Base-by-base conservation (phyloP, 164 flowering plant genomes). In the Umbilicus rupestris region DNA sequence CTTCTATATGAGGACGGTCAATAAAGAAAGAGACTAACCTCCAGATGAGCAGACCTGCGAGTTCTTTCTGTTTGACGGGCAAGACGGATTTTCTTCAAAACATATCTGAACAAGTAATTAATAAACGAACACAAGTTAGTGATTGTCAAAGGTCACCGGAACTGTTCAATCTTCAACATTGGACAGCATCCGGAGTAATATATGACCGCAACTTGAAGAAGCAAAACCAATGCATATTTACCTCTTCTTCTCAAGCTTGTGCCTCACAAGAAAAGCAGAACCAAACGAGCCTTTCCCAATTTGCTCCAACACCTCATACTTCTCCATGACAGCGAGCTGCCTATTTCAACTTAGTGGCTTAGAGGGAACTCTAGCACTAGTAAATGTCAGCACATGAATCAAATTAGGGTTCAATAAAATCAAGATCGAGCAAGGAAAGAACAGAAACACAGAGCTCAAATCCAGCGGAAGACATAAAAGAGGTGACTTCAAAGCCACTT, bases 221-320 rank as follows among this genome's bases (percentile, higher is more conserved):
- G 22, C n/a, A 0, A 9, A 63, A 37, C 29, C 6, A 63, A 33
- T 28, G 41, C 65, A 73, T 52, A 42, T 87, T 82, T 52, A 94
- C 99, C 84, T 91, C 78, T 89, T 94, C 76, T 80, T 91, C 75
- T 91, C 97, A 70, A 80, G 86, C 69, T 78, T 89, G 69, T 94
- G 99, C 77, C 83, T 81, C 70, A 94, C 99, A 52, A 94, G 96
- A 72, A 94, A 86, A 33, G 99, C 99, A 68, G 97, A 85, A 73
- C 97, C 99, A 72, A 94, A 94, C 50, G 99, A 83, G 11, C 99
- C 99, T 72, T 84, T 89, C 28, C 99, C 99, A 73, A 94, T 87
- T 79, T 91, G 97, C 83, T 94, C 97, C 33, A 94, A 71, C 42
- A 94, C 62, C 64, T 94, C 99, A 63, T 94, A 94, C 52, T 91